Evolutionary conservation across 164 flowering plant species (phyloP).

Genomic region (Vitis rotundifolia): DNA sequence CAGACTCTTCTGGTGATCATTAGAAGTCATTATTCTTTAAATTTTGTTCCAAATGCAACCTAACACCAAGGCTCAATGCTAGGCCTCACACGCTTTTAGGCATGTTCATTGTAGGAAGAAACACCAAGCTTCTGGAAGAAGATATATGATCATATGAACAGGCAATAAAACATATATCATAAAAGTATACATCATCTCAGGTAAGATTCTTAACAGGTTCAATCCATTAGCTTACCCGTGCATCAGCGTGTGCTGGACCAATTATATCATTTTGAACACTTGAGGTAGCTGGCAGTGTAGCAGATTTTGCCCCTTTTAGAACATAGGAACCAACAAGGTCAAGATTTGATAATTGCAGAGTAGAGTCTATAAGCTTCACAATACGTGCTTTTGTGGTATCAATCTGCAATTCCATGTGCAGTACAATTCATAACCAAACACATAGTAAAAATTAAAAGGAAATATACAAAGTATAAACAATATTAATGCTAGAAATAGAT

Average conservation of each 20-base stretch:
- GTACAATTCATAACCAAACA: neutral
- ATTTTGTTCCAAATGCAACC: neutral
- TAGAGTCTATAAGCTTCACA: slow-evolving; percentile 67
- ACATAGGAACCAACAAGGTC: slow-evolving; percentile 70
- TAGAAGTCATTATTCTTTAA: neutral
- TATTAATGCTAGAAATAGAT: neutral
- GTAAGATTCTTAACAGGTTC: neutral
- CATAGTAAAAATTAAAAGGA: neutral
- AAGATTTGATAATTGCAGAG: slow-evolving; percentile 79
- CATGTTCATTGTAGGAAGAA: too few species aligned
- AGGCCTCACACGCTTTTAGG: neutral
- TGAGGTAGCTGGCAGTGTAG: slow-evolving; percentile 51
- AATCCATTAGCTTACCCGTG: slow-evolving; percentile 47
- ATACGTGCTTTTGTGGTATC: slow-evolving; percentile 61
- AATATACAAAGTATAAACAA: too few species aligned
- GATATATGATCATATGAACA: neutral
- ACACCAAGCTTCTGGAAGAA: too few species aligned
- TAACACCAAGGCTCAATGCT: neutral
- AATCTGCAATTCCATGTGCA: slow-evolving; percentile 52
- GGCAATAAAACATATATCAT: neutral
- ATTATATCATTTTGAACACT: slow-evolving; percentile 72
- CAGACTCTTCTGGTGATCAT: neutral
- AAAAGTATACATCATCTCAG: neutral
- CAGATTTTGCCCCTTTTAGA: slow-evolving; percentile 57
- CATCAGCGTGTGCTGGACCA: slow-evolving; percentile 68